Evolutionary conservation across 108 stramenopile genomes (phyloP), one percentile per base, ranked within the genome.

Genomic region (Cyclotella kingstonii): DNA sequence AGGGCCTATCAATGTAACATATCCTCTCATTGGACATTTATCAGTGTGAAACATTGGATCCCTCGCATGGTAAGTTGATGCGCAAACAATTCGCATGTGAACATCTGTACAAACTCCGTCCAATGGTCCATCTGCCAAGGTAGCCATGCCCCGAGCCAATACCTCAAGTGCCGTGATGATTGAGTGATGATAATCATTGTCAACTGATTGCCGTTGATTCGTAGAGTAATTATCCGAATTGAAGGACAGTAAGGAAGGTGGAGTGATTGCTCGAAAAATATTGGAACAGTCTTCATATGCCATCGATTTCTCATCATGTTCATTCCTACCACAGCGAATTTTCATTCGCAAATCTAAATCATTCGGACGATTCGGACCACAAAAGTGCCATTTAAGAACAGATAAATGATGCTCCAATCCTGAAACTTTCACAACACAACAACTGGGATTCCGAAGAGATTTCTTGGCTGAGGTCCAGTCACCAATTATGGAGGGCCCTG

Each of bases 31-130:
- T 26, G 83, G 83, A 26, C 75, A 76, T 59, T 84, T 84, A 51
- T 84, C 83, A 1, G 83, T 84, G 42, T 84, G 83, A 51, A 65
- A 84, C 70, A 69, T 62, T 11, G 83, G 83, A 65, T 84, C 81
- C 18, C 12, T 47, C 11, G 83, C 83, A 0, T 47, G 12, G 44
- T 84, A 84, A 18, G 50, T 50, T 9, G 83, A 84, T 22, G 83
- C 83, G 48, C 73, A 73, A 5, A 81, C 83, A 18, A 81, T 57
- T 36, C 78, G 45, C 48, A 81, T 54, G 58, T 75, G 69, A 21
- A 78, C 77, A 62, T 78, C 77, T n/a, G 61, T 67, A 9, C 53
- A 54, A 10, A 22, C 1, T 5, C 41, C 31, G 6, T 62, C 41
- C 12, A 66, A 28, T 42, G 62, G 68, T 17, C 74, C 70, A 68